Evolutionary conservation across 2,329 filamentous ascomycete genomes (phyloP).

Genomic region (Fusarium decemcellulare): DNA sequence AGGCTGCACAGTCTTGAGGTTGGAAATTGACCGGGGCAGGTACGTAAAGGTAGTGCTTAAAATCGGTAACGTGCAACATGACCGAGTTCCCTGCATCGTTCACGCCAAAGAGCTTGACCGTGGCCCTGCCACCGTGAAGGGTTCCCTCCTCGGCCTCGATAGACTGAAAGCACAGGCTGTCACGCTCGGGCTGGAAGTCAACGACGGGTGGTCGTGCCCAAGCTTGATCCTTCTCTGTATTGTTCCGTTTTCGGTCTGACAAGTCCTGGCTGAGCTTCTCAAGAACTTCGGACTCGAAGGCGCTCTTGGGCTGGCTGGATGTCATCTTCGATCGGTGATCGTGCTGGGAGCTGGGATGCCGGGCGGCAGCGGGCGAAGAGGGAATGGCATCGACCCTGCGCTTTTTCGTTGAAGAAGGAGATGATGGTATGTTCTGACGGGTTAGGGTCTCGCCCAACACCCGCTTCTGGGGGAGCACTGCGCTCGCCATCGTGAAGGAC

Average conservation of each 20-base stretch:
- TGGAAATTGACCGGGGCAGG: conserved; percentile 88
- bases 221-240: conserved; percentile 92
- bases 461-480: conserved; percentile 77
- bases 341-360: conserved; percentile 75
- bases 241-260: conserved; percentile 85
- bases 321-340: conserved; percentile 71
- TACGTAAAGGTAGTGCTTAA: conserved; percentile 96
- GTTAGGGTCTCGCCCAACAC: conserved; percentile 78
- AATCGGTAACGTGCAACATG: conserved; percentile 93
- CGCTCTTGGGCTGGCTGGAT: conserved; percentile 87
- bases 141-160: conserved; percentile 96
- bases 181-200: conserved; percentile 68
- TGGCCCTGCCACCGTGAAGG: conserved; percentile 79
- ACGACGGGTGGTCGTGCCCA: conserved; percentile 78
- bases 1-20: conserved; percentile 82
- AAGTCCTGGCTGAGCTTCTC: conserved; percentile 98
- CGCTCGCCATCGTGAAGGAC: conserved; percentile 61
- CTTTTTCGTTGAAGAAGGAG: conserved; percentile 79
- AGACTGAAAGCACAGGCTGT: conserved; percentile 90
- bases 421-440: conserved; percentile 72
- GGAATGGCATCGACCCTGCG: conserved; percentile 79
- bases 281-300: conserved; percentile 93
- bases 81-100: conserved; percentile 89
- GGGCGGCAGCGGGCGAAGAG: conserved; percentile 67
- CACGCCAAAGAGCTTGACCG: conserved; percentile 94